A percentile compares a stretch with the other conserved stretches of the same genome.
phyloP scores from a whole-genome alignment of 192 early-diverging fungal species.

The Linnemannia zychae region DNA sequence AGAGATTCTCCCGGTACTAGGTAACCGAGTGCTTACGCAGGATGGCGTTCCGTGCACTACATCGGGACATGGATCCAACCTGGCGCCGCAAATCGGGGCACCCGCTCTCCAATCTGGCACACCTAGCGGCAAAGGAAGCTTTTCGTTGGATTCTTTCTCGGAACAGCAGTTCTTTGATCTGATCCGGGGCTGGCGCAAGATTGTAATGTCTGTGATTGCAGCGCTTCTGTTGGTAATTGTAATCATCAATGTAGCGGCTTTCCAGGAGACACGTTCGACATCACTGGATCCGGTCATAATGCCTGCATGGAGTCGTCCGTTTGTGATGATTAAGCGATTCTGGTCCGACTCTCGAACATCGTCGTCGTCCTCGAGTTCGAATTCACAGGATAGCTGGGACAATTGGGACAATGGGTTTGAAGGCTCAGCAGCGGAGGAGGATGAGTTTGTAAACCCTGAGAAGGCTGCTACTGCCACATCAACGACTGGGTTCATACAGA shows the following conservation, averaged over 20 bases:
- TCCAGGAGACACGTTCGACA: slow-evolving; percentile 40
- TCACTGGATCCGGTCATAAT: slow-evolving; percentile 21
- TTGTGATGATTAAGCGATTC: slow-evolving; percentile 19
- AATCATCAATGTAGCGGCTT: slow-evolving; percentile 47
- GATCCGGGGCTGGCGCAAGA: slow-evolving; percentile 29
- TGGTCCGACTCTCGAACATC: slow-evolving; percentile 25
- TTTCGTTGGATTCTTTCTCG: slow-evolving; percentile 6
- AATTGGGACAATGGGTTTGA: not conserved
- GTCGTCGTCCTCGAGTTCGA: not conserved
- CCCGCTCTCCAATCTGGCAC: slow-evolving; percentile 13
- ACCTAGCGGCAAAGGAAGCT: slow-evolving; percentile 8
- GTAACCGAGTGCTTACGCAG: not conserved
- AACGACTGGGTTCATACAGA: not conserved
- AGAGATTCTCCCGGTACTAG: slow-evolving; percentile 17
- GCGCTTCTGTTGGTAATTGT: slow-evolving; percentile 20
- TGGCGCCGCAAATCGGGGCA: slow-evolving; percentile 37
- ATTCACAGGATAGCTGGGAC: not conserved
- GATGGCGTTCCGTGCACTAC: not conserved
- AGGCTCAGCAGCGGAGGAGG: not conserved
- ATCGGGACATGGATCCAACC: slow-evolving; percentile 1
- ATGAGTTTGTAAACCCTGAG: not conserved
- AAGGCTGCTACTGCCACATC: not conserved
- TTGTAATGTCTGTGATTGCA: slow-evolving; percentile 15
- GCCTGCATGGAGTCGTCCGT: slow-evolving; percentile 27
- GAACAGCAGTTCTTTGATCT: not conserved